Evolutionary conservation across 345 rosid genomes (phyloP).

Genomic region (Garcia nutans): DNA sequence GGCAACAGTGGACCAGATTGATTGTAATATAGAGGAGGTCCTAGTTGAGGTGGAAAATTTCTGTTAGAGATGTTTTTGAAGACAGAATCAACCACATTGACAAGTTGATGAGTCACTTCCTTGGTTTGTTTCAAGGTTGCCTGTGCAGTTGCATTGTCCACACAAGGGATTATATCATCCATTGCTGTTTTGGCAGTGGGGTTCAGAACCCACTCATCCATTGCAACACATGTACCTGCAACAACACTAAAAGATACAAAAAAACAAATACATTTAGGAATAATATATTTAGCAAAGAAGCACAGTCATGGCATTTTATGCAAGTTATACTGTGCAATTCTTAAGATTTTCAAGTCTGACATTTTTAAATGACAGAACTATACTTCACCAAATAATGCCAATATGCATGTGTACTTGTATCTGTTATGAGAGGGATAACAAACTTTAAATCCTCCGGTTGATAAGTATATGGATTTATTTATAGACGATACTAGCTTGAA

Average conservation of each 20-base stretch:
- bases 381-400: background rate
- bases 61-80: conserved; percentile 52
- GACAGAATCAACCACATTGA: conserved; percentile 45
- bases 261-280: background rate
- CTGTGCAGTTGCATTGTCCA: conserved; percentile 87
- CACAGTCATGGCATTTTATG: background rate
- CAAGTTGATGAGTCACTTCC: conserved; percentile 62
- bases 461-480: background rate
- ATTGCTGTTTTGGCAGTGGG: conserved; percentile 88
- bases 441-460: background rate
- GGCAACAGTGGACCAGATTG: conserved; percentile 91
- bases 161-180: conserved; percentile 90
- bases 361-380: background rate
- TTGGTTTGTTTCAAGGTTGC: conserved; percentile 62
- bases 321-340: background rate
- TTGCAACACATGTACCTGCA: conserved; percentile 88
- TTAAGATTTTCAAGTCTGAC: background rate
- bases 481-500: conserved; percentile 2
- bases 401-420: background rate
- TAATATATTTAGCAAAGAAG: background rate
- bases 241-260: conserved; percentile 46
- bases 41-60: conserved; percentile 44
- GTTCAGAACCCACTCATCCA: conserved; percentile 88
- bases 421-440: background rate
- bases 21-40: conserved; percentile 50